A percentile compares a stretch with the other conserved stretches of the same genome.
Evolutionary conservation across 108 stramenopile species (phyloP).

Genomic region (Chaetoceros tenuissimus): DNA sequence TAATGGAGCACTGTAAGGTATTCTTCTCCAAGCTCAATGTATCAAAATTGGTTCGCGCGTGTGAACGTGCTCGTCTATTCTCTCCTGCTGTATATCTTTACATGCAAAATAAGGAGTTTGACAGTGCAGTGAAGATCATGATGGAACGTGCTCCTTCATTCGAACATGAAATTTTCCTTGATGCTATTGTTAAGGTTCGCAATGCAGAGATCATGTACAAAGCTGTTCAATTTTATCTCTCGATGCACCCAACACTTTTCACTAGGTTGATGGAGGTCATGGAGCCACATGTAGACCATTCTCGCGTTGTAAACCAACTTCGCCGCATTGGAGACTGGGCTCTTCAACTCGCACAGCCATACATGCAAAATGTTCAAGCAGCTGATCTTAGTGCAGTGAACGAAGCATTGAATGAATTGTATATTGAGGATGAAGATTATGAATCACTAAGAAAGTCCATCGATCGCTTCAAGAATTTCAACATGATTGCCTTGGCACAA

Average conservation of each 20-base stretch:
- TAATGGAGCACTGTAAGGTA: conserved; percentile 99
- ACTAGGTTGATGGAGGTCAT: conserved; percentile 92
- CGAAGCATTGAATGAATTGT: conserved; percentile 97
- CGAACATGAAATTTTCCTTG: conserved; percentile 95
- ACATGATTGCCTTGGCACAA: conserved; percentile 95
- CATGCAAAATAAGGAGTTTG: conserved; percentile 95
- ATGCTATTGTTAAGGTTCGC: conserved; percentile 92
- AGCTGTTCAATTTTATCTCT: conserved; percentile 93
- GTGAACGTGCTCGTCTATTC: conserved; percentile 96
- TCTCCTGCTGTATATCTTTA: conserved; percentile 95
- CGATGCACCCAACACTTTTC: conserved; percentile 83
- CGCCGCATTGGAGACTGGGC: conserved; percentile 92
- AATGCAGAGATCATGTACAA: conserved; percentile 98
- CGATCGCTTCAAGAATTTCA: conserved; percentile 99
- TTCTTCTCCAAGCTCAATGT: conserved; percentile 97
- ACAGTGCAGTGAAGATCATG: conserved; percentile 97
- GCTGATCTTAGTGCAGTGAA: conserved; percentile 95
- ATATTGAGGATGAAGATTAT: conserved; percentile 98
- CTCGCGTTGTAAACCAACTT: conserved; percentile 95
- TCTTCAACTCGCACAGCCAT: conserved; percentile 81
- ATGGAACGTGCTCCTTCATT: conserved; percentile 92
- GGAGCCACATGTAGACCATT: conserved; percentile 91
- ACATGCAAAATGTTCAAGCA: conserved; percentile 96
- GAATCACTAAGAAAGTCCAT: conserved; percentile 90
- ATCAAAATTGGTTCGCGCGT: conserved; percentile 95